phyloP scores from a whole-genome alignment of 305 asterid species.

The Fraxinus floribunda region DNA sequence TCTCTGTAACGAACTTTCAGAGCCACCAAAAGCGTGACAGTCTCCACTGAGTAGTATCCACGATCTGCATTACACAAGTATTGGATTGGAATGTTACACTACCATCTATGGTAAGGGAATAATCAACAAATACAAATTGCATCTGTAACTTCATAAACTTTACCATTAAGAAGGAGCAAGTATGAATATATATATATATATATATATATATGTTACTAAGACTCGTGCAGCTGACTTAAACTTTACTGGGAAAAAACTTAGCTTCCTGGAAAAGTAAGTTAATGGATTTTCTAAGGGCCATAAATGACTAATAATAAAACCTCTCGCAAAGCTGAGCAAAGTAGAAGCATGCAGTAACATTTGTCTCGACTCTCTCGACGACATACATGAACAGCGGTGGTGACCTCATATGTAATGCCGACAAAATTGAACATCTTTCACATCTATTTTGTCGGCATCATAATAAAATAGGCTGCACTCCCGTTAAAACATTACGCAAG shows the following conservation, averaged over 20 bases:
- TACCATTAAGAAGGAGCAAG: slow-evolving; percentile 1
- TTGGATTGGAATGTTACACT: slow-evolving; percentile 23
- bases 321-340: background rate
- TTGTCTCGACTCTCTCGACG: background rate
- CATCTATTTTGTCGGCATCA: background rate
- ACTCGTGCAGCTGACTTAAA: background rate
- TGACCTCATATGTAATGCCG: background rate
- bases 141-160: slow-evolving; percentile 2
- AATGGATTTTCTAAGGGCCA: background rate
- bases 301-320: background rate
- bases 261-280: background rate
- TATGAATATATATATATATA: background rate
- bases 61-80: slow-evolving; percentile 66
- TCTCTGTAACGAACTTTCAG: slow-evolving; percentile 96
- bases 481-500: background rate
- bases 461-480: background rate
- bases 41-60: slow-evolving; percentile 98
- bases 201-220: background rate
- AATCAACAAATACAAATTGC: background rate
- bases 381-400: background rate
- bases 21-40: slow-evolving; percentile 93
- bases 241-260: background rate
- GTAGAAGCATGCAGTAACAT: background rate
- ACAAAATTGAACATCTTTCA: slow-evolving; percentile 19
- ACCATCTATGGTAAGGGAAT: background rate